Evolutionary conservation across 2,329 filamentous ascomycete genomes (phyloP).

Genomic region (Chaetomium globosum): DNA sequence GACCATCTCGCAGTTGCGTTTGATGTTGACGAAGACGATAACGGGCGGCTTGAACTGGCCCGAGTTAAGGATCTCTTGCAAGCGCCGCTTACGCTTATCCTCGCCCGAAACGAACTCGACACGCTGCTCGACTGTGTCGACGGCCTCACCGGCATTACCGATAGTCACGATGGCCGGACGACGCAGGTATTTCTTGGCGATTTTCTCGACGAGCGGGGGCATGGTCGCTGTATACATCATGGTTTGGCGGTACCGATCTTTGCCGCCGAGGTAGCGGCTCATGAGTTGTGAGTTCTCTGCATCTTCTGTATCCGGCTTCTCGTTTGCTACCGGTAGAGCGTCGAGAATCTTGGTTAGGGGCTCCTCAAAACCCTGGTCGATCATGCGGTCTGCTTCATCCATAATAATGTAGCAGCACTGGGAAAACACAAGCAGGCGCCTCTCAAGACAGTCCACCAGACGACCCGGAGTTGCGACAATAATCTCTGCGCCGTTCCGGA

Average conservation of each 20-base stretch:
- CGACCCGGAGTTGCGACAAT: slow-evolving; percentile 98
- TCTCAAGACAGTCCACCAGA: slow-evolving; percentile 94
- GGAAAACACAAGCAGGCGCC: slow-evolving; percentile 84
- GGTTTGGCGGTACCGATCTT: slow-evolving; percentile 86
- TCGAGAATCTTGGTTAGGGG: slow-evolving; percentile 97
- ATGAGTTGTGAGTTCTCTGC: slow-evolving; percentile 87
- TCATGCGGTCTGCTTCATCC: slow-evolving; percentile 99
- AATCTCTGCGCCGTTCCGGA: slow-evolving; percentile 92
- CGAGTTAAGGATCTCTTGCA: slow-evolving; percentile 84
- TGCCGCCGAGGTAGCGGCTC: slow-evolving; percentile 73
- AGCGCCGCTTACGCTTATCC: slow-evolving; percentile 93
- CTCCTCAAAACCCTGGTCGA: slow-evolving; percentile 96
- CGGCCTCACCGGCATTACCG: slow-evolving; percentile 90
- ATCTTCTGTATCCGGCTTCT: slow-evolving; percentile 91
- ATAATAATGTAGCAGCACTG: slow-evolving; percentile 99
- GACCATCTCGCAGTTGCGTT: slow-evolving; percentile 95
- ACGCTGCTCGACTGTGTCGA: slow-evolving; percentile 96
- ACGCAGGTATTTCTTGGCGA: slow-evolving; percentile 94
- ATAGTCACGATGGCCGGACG: slow-evolving; percentile 93
- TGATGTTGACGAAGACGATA: slow-evolving; percentile 99
- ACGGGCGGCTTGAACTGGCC: slow-evolving; percentile 84
- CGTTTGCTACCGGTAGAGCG: slow-evolving; percentile 86
- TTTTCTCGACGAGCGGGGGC: slow-evolving; percentile 88
- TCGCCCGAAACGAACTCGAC: slow-evolving; percentile 90
- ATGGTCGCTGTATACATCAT: slow-evolving; percentile 99